Percentiles rank a stretch among this genome's conserved stretches.
Evolutionary conservation across 2,329 filamentous ascomycete genomes (phyloP).

Genomic region (Cadophora sp.): DNA sequence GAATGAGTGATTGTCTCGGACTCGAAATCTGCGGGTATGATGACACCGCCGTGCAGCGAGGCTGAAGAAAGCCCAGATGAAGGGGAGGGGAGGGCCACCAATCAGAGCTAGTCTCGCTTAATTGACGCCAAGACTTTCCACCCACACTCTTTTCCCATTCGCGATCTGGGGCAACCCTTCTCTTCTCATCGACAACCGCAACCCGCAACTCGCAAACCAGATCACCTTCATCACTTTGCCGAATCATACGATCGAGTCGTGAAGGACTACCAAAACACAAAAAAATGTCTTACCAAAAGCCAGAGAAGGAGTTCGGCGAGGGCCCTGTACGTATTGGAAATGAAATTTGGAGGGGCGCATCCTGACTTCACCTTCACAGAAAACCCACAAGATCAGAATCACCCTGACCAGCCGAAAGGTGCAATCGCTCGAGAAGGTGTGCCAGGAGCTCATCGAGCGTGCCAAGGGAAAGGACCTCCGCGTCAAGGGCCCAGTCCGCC

Average conservation of each 20-base stretch:
- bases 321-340: constrained; percentile 68
- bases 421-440: constrained; percentile 95
- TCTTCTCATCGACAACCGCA: constrained; percentile 24
- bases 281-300: constrained; percentile 93
- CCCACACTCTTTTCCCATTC: constrained; percentile 30
- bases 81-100: constrained; percentile 1
- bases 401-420: constrained; percentile 97
- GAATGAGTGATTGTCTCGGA: constrained; percentile 3
- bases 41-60: constrained; percentile 26
- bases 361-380: constrained; percentile 54
- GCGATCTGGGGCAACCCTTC: constrained; percentile 13
- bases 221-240: constrained; percentile 31
- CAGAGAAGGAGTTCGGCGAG: constrained; percentile 89
- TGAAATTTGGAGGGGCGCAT: constrained; percentile 1
- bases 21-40: constrained; percentile 10
- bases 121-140: constrained; percentile 35
- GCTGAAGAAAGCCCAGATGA: too few species aligned
- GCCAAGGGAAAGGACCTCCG: constrained; percentile 98
- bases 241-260: constrained; percentile 75
- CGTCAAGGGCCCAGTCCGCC: constrained; percentile 97
- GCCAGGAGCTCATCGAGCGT: constrained; percentile 96
- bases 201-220: constrained; percentile 21
- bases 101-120: constrained; percentile 32
- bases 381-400: constrained; percentile 98
- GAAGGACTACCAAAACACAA: constrained; percentile 58